Evolutionary conservation across 2,329 filamentous ascomycete species (phyloP).

Genomic region (Arthrobotrys megalospora): DNA sequence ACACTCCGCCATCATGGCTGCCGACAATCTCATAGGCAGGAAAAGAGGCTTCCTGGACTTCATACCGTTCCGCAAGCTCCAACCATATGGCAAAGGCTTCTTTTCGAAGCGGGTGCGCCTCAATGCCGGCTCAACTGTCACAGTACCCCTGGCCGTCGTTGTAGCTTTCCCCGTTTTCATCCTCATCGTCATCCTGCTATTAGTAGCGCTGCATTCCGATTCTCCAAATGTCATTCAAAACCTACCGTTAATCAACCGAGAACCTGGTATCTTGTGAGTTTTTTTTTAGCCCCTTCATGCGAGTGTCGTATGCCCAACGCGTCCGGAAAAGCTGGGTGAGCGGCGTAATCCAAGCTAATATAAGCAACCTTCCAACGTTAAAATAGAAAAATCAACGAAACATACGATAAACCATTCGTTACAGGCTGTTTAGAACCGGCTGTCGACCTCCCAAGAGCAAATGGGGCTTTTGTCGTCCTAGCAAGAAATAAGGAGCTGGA

Average conservation of each 20-base stretch:
- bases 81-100: slow-evolving; percentile 70
- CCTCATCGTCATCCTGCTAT: slow-evolving; percentile 87
- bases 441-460: slow-evolving; percentile 86
- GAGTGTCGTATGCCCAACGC: slow-evolving; percentile 34
- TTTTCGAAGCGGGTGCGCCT: slow-evolving; percentile 88
- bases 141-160: slow-evolving; percentile 91
- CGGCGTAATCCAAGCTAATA: slow-evolving; percentile 43
- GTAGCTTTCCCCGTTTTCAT: slow-evolving; percentile 93
- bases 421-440: slow-evolving; percentile 83
- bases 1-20: slow-evolving; percentile 52
- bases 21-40: slow-evolving; percentile 62
- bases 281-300: slow-evolving; percentile 60
- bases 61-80: slow-evolving; percentile 47
- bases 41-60: slow-evolving; percentile 71
- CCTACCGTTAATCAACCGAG: slow-evolving; percentile 36
- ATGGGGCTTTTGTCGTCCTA: slow-evolving; percentile 94
- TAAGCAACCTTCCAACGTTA: slow-evolving; percentile 18
- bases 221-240: slow-evolving; percentile 75
- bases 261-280: slow-evolving; percentile 52
- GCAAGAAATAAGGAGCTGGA: slow-evolving; percentile 97
- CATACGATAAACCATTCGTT: slow-evolving; percentile 96
- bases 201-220: slow-evolving; percentile 90
- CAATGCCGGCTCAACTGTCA: slow-evolving; percentile 91
- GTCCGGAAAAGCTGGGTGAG: slow-evolving; percentile 11
- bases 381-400: slow-evolving; percentile 91